A percentile compares a stretch with the other conserved stretches of the same genome.
These are phyloP conservation scores for Globisporangium spinosum DNA, from an alignment of 352 stramenopile species.

Conservation along the genomic window DNA sequence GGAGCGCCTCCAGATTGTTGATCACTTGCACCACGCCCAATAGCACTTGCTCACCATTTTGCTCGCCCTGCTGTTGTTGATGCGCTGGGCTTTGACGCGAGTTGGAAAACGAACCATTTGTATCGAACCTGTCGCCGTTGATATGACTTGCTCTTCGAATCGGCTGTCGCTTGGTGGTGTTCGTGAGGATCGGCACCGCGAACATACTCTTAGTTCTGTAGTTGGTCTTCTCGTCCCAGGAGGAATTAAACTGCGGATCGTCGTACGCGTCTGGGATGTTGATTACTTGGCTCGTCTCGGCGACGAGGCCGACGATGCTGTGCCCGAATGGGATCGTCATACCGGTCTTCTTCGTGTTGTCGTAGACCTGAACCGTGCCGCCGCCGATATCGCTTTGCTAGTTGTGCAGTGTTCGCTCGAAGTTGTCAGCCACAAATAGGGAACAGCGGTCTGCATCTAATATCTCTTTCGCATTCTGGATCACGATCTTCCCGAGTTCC, in stretches of 20 bases:
- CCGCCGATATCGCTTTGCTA: conserved; percentile 75
- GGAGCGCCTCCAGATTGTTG: conserved; percentile 70
- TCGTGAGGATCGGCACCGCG: conserved; percentile 66
- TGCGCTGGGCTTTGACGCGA: background rate
- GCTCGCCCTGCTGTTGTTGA: background rate
- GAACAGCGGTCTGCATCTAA: conserved; percentile 72
- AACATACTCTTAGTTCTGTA: conserved; percentile 83
- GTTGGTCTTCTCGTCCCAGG: conserved; percentile 78
- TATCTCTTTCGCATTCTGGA: conserved; percentile 72
- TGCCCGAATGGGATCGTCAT: conserved; percentile 75
- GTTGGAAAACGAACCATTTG: background rate
- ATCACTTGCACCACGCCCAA: conserved; percentile 79
- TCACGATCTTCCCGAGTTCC: conserved; percentile 71
- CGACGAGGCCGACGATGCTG: conserved; percentile 68
- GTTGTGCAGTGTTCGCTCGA: conserved; percentile 52
- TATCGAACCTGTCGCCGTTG: background rate
- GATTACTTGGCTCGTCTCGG: conserved; percentile 55
- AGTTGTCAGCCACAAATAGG: conserved; percentile 62
- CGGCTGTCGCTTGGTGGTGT: conserved; percentile 21
- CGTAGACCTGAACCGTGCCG: conserved; percentile 50
- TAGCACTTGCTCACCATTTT: conserved; percentile 31
- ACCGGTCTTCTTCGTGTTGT: conserved; percentile 28
- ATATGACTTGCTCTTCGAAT: conserved; percentile 17
- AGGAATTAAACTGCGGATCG: conserved; percentile 70
- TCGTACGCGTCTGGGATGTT: conserved; percentile 77